Conservation (phyloP, 139 green algal genomes). For the Mesotaenium endlicherianum region DNA sequence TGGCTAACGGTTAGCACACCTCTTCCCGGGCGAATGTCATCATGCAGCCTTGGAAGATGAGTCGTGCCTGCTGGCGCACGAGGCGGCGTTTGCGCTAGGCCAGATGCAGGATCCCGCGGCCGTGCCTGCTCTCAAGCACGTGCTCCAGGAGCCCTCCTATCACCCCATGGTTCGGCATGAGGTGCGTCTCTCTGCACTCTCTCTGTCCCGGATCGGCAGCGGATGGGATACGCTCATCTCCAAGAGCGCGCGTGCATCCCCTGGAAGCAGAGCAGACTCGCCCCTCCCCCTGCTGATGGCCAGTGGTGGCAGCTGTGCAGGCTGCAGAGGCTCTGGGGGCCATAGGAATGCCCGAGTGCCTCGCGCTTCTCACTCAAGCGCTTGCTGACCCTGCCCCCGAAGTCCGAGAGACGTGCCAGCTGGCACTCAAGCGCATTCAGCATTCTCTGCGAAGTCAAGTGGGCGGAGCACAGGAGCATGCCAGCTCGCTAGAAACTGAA, state of each 20-base stretch:
- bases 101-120: constrained; percentile 78
- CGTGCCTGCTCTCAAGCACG: constrained; percentile 9
- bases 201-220: too few relatives aligned
- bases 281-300: too few relatives aligned
- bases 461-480: too few relatives aligned
- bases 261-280: too few relatives aligned
- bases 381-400: constrained; percentile 55
- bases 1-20: constrained; percentile 4
- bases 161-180: constrained; percentile 57
- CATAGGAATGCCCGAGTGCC: constrained; percentile 45
- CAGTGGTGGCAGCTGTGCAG: constrained; percentile 3
- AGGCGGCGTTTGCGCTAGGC: constrained; percentile 90
- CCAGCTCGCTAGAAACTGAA: too few relatives aligned
- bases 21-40: too few relatives aligned
- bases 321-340: constrained; percentile 52
- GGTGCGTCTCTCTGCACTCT: too few relatives aligned
- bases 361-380: constrained; percentile 61
- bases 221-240: too few relatives aligned
- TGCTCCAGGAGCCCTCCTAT: constrained; percentile 23
- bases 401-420: constrained; percentile 92
- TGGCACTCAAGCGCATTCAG: constrained; percentile 87
- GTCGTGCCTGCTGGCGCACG: constrained; percentile 55
- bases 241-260: too few relatives aligned
- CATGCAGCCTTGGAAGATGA: constrained; percentile 41
- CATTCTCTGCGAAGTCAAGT: constrained; percentile 29